Evolutionary conservation across 192 early-diverging fungal species (phyloP), one percentile per base, ranked within the genome.

Genomic region (Rhizophagus prolifer): DNA sequence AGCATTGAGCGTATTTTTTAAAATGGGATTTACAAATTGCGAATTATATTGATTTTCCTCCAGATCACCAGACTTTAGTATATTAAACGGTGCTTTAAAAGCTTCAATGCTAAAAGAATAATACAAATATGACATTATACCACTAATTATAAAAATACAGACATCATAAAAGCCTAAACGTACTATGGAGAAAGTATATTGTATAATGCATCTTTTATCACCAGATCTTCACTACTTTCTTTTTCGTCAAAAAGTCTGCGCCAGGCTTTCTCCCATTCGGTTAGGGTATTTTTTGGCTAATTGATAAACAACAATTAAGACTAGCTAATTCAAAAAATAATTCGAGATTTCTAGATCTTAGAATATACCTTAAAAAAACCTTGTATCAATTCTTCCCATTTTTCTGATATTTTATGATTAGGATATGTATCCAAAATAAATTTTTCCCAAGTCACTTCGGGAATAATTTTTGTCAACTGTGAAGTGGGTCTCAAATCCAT

Each of bases 381-480:
- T 72, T 36, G 50, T 58, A 72, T 72, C 5, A 58, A 72, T 58
- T 58, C 25, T 58, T 58, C 25, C 50, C 50, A 72, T 31, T 72
- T 10, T 58, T 72, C 30, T 46, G 70, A n/a, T 72, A 73, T 58
- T 26, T 60, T 59, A 60, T 73, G 19, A 8, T 73, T 38, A 16
- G 71, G 58, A 73, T 73, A 73, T 73, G 58, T 73, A 73, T 46
- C 31, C 16, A 60, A 36, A n/a, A 73, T 46, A 60, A 73, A 73
- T 60, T 60, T 73, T 0, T 73, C 34, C 30, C 58, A 73, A 1
- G 47, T 46, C 3, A 28, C 54, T 73, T 73, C 58, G 9, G 54
- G 21, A 73, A 61, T 73, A 46, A 46, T 61, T 19, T 73, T 60
- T 26, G 71, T 73, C n/a, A 73, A 73, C 19, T 46, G 26, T 41